Evolutionary conservation across 1,139 yeast species (phyloP), one percentile per base, ranked within the genome.

Genomic region (Taphrina flavorubra): DNA sequence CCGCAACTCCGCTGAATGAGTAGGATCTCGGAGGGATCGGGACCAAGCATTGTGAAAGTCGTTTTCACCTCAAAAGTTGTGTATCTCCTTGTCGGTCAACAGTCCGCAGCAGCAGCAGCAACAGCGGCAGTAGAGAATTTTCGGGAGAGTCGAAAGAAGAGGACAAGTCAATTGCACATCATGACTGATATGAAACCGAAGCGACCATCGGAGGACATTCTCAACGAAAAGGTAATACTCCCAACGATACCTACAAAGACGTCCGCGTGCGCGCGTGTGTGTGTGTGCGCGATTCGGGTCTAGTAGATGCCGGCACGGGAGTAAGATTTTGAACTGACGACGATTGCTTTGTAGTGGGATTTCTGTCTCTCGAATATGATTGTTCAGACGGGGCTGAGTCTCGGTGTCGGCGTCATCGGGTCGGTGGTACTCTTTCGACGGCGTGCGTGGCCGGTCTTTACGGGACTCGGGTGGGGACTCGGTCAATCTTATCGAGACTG

Each of bases 331-430:
- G 42, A 10, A 36, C 13, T 39, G n/a, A 31, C 40, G 65, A 55
- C 57, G n/a, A 44, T 62, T 51, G 36, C 18, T 51, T 25, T 25
- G 71, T 71, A 86, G 85, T 95, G 99, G 99, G 99, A 95, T 79
- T 91, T 92, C 73, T 97, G 92, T 69, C 84, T 95, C 76, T 91
- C 99, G 72, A 95, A 95, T 82, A 87, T 95, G 72, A 83, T 95
- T 74, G 96, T 95, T 75, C 94, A 94, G 81, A 89, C 97, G 76
- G 97, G 97, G n/a, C 85, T 95, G 74, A 99, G 99, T 68, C 88
- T 95, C 74, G 98, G 98, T 72, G 96, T 89, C 64, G 99, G 99
- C 80, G 97, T 95, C 59, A 85, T 92, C 70, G 89, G 96, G 51
- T 90, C 97, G n/a, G 96, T 92, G 63, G 81, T 95, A 72, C 80